Base-by-base conservation (phyloP, 2,329 filamentous ascomycete genomes). In the Claviceps purpurea region DNA sequence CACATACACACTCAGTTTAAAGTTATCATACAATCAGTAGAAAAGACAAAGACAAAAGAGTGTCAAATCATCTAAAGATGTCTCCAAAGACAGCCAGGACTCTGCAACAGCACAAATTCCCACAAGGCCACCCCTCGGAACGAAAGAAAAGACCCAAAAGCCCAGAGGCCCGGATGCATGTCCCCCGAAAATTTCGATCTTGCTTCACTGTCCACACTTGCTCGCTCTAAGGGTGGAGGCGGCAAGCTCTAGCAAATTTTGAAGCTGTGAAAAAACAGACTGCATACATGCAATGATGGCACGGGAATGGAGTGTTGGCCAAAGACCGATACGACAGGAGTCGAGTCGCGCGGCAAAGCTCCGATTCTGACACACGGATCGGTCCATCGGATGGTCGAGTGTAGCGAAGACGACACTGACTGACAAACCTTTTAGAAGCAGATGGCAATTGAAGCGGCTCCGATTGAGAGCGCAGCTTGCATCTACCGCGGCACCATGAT, bases 191-290 rank as follows among this genome's bases (percentile, higher is more conserved):
- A 59, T 70, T 70, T 77, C 69, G 54, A 69, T 82, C 60, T 82
- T 73, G 79, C 79, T 82, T 82, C 79, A 80, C 68, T 80, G 79
- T 82, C 79, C 79, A 82, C 79, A 82, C 79, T 78, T 78, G 75
- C 73, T 65, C 78, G 77, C 71, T 74, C 71, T 79, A 67, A 70
- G 61, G 65, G 46, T 34, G 47, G 65, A 73, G 70, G 70, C 77
- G 78, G 72, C 76, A 80, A 79, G 78, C 77, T 82, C 78, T 82
- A 82, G 78, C 78, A 78, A 73, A 70, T 71, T 71, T 77, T 69
- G 77, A 81, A 81, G 78, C 77, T 63, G 55, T 6, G 4, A 11
- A 34, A 22, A 18, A 14, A 13, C 10, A 10, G 5, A 38, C 7
- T 38, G 16, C 14, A n/a, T n/a, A 40, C 16, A 34, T 34, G 30